Evolutionary conservation across 148 eudicot species (phyloP).

Genomic region (Cornus florida): DNA sequence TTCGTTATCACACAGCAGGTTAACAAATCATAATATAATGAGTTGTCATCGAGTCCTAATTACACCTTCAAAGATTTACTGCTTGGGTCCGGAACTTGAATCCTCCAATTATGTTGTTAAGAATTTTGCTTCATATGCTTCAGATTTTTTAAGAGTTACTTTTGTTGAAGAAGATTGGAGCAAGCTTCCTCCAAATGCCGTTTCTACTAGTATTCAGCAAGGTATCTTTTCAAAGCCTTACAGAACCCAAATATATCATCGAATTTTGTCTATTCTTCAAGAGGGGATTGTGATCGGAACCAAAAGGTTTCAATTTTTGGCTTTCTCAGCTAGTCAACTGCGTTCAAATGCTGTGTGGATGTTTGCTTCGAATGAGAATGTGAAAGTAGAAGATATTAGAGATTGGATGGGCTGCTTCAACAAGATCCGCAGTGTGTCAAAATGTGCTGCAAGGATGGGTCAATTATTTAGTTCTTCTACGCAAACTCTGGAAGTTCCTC

Average conservation of each 20-base stretch:
- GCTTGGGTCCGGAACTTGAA: slow-evolving; percentile 90
- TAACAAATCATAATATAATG: slow-evolving; percentile 62
- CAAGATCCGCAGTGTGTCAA: slow-evolving; percentile 87
- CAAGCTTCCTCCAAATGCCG: slow-evolving; percentile 52
- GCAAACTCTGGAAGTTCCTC: slow-evolving; percentile 73
- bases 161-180: slow-evolving; percentile 99
- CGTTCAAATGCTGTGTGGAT: slow-evolving; percentile 96
- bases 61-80: slow-evolving; percentile 86
- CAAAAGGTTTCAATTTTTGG: slow-evolving; percentile 79
- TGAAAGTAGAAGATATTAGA: slow-evolving; percentile 75
- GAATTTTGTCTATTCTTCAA: slow-evolving; percentile 68
- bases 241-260: slow-evolving; percentile 63
- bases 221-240: slow-evolving; percentile 77
- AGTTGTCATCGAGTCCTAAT: slow-evolving; percentile 79
- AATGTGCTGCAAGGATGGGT: slow-evolving; percentile 99
- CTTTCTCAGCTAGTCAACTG: slow-evolving; percentile 96
- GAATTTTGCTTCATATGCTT: slow-evolving; percentile 71
- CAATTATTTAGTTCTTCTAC: slow-evolving; percentile 84
- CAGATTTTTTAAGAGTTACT: slow-evolving; percentile 86
- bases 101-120: slow-evolving; percentile 85
- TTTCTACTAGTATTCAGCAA: slow-evolving; percentile 55
- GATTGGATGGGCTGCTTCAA: slow-evolving; percentile 98
- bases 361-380: slow-evolving; percentile 92
- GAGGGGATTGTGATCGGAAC: slow-evolving; percentile 81
- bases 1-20: slow-evolving; percentile 42